A percentile compares a stretch with the other conserved stretches of the same genome.
These are phyloP conservation scores for Aureobasidium sp. DNA, from an alignment of 2,329 filamentous ascomycete genomes.

Conservation along the genomic window DNA sequence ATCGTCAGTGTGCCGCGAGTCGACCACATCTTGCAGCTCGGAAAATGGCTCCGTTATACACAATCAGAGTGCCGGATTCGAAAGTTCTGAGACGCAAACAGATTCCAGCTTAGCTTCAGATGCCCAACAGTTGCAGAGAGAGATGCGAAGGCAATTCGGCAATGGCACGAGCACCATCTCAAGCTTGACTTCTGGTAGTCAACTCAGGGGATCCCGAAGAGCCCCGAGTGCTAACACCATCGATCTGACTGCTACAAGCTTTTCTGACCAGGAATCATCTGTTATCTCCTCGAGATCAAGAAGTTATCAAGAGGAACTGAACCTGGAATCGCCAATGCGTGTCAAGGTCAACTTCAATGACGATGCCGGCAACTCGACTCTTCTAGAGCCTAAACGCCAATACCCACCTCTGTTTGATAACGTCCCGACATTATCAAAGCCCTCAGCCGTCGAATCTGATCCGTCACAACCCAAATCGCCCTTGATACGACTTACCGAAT, in stretches of 20 bases:
- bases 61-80: background rate
- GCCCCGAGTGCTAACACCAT: background rate
- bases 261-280: constrained; percentile 14
- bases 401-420: constrained; percentile 26
- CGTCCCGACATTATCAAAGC: constrained; percentile 1
- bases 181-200: background rate
- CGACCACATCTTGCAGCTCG: constrained; percentile 23
- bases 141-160: constrained; percentile 19
- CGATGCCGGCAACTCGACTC: constrained; percentile 20
- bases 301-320: constrained; percentile 33
- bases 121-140: constrained; percentile 26
- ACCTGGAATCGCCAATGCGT: constrained; percentile 30
- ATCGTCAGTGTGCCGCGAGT: constrained; percentile 24
- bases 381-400: constrained; percentile 17
- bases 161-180: background rate
- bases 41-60: constrained; percentile 11
- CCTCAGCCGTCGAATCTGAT: background rate
- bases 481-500: constrained; percentile 20
- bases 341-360: constrained; percentile 32
- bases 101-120: constrained; percentile 25
- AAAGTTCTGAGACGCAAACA: constrained; percentile 4
- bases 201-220: background rate
- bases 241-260: background rate
- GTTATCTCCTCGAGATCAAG: constrained; percentile 9
- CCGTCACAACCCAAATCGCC: background rate